Base-by-base conservation (phyloP, 2,329 filamentous ascomycete species). In the Decorospora gaudefroyi region DNA sequence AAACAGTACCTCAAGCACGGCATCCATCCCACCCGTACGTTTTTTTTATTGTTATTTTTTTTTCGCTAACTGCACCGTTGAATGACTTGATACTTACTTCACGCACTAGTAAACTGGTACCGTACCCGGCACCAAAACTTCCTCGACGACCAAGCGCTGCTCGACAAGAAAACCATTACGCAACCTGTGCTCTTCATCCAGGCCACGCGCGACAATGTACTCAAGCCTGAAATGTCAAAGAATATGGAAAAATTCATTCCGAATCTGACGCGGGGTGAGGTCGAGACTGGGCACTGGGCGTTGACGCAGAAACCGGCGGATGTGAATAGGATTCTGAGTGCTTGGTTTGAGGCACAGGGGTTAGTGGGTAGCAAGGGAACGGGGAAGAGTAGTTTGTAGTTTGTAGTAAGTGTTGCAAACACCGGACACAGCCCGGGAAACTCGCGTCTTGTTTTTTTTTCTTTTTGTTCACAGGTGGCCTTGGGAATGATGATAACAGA, bases 231-330 rank as follows among this genome's bases (percentile, higher is more conserved):
- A 26, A 81, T 96, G 80, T 80, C 86, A 1, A 72, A 70, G 16
- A 80, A 81, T 0, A 96, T 96, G 89, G 84, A 84, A 13, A 74
- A 77, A 53, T 73, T 75, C 51, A 82, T 92, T 47, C 79, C 81
- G 2, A 78, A 82, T 32, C 70, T 95, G 61, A 86, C 81, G 6
- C 76, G 78, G 48, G 78, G 73, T 6, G 81, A 87, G 65, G 85
- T 96, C 41, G 71, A 84, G 23, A 79, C 86, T 0, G 76, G 78
- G 12, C 93, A 97, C 71, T 97, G 92, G 92, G 88, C 86, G 31
- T 72, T 95, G 65, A 85, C 83, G 76, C 82, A 96, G 75, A 81
- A 80, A 52, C 78, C 86, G 0, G 80, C 77, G 15, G 81, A 86
- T 58, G 81, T 89, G 3, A 96, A 96, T 69, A 68, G 65, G 35